These are phyloP conservation scores for Populus pruinosa DNA, from an alignment of 345 rosid species.

Conservation along the genomic window DNA sequence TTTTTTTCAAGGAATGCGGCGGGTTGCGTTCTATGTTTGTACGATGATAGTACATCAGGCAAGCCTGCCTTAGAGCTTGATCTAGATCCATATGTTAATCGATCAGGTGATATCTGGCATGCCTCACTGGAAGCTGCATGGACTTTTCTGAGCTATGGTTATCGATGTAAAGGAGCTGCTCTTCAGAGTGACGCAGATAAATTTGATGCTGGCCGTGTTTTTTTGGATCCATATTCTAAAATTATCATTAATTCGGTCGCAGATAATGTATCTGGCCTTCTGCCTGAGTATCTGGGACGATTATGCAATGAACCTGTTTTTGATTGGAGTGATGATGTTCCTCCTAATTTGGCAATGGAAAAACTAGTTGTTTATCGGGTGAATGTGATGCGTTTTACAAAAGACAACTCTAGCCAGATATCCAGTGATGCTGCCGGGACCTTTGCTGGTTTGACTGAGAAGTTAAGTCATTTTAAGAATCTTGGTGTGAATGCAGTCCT, in stretches of 20 bases:
- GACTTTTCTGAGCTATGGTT: conserved; percentile 59
- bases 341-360: conserved; percentile 59
- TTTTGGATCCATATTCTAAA: conserved; percentile 84
- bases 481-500: conserved; percentile 84
- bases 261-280: conserved; percentile 25
- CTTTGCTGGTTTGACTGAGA: conserved; percentile 71
- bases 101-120: conserved; percentile 89
- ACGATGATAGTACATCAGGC: conserved; percentile 45
- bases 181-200: conserved; percentile 24
- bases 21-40: conserved; percentile 65
- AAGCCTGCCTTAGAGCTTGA: conserved; percentile 84
- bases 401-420: conserved; percentile 65
- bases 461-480: conserved; percentile 57
- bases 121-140: conserved; percentile 52
- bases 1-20: conserved; percentile 59
- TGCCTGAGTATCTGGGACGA: conserved; percentile 46
- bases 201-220: conserved; percentile 33
- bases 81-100: conserved; percentile 80
- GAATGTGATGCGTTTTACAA: conserved; percentile 69
- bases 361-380: conserved; percentile 64
- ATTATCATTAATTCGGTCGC: conserved; percentile 34
- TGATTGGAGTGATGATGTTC: conserved; percentile 70
- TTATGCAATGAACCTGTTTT: conserved; percentile 54
- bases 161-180: conserved; percentile 45
- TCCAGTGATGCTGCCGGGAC: conserved; percentile 60